These are phyloP conservation scores for Marsdenia floribunda DNA, from an alignment of 257 asterid species.

Conservation along the genomic window DNA sequence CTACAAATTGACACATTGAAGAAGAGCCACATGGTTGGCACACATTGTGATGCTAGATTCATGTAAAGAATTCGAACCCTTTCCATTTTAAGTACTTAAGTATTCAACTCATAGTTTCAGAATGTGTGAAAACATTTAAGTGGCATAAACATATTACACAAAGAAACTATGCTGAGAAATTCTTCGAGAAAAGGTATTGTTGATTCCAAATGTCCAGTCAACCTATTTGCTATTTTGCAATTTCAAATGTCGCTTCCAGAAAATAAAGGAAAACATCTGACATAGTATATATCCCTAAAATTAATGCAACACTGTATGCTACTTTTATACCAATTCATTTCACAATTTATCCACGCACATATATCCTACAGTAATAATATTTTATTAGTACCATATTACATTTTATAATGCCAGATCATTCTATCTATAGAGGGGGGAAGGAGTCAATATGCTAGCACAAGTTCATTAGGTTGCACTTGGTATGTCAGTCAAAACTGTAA, in stretches of 20 bases:
- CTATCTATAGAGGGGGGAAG: neutral
- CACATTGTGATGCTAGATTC: no score
- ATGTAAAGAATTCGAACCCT: no score
- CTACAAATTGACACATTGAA: no score
- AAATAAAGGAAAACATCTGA: constrained; percentile 2
- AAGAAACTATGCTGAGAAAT: neutral
- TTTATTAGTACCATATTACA: neutral
- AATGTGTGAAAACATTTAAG: neutral
- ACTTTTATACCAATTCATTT: neutral
- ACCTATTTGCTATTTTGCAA: neutral
- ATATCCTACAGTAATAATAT: neutral
- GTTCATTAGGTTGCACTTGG: neutral
- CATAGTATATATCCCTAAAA: neutral
- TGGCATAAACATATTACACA: neutral
- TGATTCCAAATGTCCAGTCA: neutral
- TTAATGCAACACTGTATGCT: neutral
- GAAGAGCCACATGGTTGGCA: no score
- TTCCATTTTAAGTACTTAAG: neutral
- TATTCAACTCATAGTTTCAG: neutral
- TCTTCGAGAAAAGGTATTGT: neutral
- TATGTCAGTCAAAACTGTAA: neutral
- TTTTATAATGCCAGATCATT: neutral
- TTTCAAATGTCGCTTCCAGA: neutral
- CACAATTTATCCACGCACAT: neutral
- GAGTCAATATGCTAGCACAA: neutral